Percentiles rank a stretch among this genome's conserved stretches.
phyloP scores from a whole-genome alignment of 495 filamentous ascomycete genomes.

The Antarctomyces pellizariae region DNA sequence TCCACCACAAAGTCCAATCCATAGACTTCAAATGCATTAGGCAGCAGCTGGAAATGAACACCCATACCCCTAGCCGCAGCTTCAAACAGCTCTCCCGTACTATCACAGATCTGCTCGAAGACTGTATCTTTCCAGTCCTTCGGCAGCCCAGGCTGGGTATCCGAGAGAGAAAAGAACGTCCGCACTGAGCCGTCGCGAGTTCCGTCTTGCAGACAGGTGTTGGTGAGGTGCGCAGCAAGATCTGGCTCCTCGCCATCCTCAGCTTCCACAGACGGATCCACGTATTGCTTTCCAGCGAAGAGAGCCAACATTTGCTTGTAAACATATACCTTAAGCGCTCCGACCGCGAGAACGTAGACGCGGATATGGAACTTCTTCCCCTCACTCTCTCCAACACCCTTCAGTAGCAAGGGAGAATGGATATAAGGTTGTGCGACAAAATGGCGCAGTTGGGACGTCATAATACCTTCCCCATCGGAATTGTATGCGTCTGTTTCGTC shows the following conservation, averaged over 20 bases:
- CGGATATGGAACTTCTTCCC: constrained; percentile 84
- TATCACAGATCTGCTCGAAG: constrained; percentile 44
- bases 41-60: constrained; percentile 75
- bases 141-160: background rate
- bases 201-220: constrained; percentile 70
- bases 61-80: constrained; percentile 63
- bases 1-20: constrained; percentile 82
- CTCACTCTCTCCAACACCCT: constrained; percentile 23
- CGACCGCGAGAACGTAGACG: constrained; percentile 65
- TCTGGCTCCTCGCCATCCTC: constrained; percentile 17
- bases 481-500: constrained; percentile 34
- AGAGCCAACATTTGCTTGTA: constrained; percentile 80
- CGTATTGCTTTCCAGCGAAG: constrained; percentile 54
- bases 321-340: constrained; percentile 60
- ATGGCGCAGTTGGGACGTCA: constrained; percentile 80
- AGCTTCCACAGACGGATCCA: constrained; percentile 13
- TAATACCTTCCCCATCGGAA: constrained; percentile 21
- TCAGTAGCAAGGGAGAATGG: constrained; percentile 60
- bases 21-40: constrained; percentile 77
- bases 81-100: constrained; percentile 57
- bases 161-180: constrained; percentile 44
- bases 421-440: constrained; percentile 96
- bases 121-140: constrained; percentile 25
- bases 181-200: constrained; percentile 33
- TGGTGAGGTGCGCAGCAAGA: constrained; percentile 64